A percentile compares a stretch with the other conserved stretches of the same genome.
These are phyloP conservation scores for Shiraia bambusicola DNA, from an alignment of 2,329 filamentous ascomycete species.

Conservation along the genomic window DNA sequence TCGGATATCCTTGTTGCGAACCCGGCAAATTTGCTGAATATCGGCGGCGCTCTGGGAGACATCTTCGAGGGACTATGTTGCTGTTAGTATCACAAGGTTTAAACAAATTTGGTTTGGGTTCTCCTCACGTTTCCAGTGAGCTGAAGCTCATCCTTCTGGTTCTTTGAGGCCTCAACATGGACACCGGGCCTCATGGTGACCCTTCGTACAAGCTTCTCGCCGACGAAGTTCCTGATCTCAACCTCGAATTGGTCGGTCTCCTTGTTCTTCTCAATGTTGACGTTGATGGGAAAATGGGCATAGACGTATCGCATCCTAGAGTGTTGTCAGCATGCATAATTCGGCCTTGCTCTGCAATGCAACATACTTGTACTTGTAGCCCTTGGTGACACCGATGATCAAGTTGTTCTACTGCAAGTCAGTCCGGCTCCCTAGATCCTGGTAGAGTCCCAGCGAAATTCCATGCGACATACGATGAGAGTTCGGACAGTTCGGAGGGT, in stretches of 20 bases:
- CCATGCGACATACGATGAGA: slow-evolving; percentile 63
- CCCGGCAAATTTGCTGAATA: slow-evolving; percentile 99
- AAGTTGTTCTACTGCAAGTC: slow-evolving; percentile 70
- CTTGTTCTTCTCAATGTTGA: slow-evolving; percentile 95
- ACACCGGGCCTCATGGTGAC: slow-evolving; percentile 89
- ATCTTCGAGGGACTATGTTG: slow-evolving; percentile 71
- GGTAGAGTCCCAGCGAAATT: background rate
- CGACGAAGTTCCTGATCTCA: slow-evolving; percentile 79
- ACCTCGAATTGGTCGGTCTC: slow-evolving; percentile 88
- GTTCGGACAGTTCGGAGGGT: slow-evolving; percentile 97
- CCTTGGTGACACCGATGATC: slow-evolving; percentile 97
- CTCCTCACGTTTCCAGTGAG: slow-evolving; percentile 72
- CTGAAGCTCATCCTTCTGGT: slow-evolving; percentile 96
- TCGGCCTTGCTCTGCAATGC: too few relatives aligned
- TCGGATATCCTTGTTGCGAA: slow-evolving; percentile 99
- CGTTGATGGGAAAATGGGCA: slow-evolving; percentile 99
- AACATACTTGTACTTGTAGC: slow-evolving; percentile 88
- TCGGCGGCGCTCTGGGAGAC: slow-evolving; percentile 98
- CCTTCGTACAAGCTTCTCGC: slow-evolving; percentile 97
- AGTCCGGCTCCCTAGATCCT: slow-evolving; percentile 14
- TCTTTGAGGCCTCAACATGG: slow-evolving; percentile 83
- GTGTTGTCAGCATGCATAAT: slow-evolving; percentile 10
- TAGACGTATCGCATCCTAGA: slow-evolving; percentile 96
- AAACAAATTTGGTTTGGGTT: background rate
- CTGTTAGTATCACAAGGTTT: slow-evolving; percentile 20